A percentile compares a stretch with the other conserved stretches of the same genome.
These are phyloP conservation scores for Aspergillus quadricinctus DNA, from an alignment of 2,329 filamentous ascomycete genomes.

Conservation along the genomic window DNA sequence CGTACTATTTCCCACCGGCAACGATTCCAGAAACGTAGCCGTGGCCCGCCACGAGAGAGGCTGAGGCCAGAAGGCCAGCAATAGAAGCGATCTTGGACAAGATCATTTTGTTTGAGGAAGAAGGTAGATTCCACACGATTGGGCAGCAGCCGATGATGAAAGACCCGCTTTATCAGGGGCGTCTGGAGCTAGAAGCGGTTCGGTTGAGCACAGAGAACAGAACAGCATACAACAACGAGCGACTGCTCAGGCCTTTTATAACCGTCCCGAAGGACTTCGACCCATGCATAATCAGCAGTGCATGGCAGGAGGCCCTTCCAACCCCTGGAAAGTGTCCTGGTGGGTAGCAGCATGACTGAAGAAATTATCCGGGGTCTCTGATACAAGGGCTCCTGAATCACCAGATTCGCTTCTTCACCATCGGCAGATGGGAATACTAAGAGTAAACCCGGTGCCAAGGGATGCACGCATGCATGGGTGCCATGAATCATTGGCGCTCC, in stretches of 20 bases:
- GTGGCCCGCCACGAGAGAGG: conserved; percentile 32
- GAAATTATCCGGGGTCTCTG: neutral
- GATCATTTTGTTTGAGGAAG: conserved; percentile 15
- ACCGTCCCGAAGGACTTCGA: neutral
- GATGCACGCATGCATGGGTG: neutral
- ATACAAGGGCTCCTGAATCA: conserved; percentile 2
- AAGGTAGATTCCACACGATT: conserved; percentile 2
- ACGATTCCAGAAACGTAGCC: conserved; percentile 31
- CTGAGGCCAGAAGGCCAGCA: conserved; percentile 22
- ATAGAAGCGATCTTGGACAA: conserved; percentile 22
- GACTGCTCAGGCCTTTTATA: conserved; percentile 11
- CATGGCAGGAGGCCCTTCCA: neutral
- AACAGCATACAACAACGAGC: neutral
- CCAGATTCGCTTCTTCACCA: conserved; percentile 5
- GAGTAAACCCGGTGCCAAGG: neutral
- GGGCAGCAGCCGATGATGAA: conserved; percentile 9
- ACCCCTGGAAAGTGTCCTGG: neutral
- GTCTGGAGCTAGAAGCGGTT: neutral
- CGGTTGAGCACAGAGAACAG: neutral
- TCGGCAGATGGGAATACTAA: neutral
- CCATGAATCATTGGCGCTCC: neutral
- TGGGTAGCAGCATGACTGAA: neutral
- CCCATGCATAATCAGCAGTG: neutral
- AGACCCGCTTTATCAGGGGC: conserved; percentile 13
- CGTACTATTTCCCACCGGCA: conserved; percentile 26